phyloP scores from a whole-genome alignment of 2,329 filamentous ascomycete species.

The Thielaviopsis punctulata region DNA sequence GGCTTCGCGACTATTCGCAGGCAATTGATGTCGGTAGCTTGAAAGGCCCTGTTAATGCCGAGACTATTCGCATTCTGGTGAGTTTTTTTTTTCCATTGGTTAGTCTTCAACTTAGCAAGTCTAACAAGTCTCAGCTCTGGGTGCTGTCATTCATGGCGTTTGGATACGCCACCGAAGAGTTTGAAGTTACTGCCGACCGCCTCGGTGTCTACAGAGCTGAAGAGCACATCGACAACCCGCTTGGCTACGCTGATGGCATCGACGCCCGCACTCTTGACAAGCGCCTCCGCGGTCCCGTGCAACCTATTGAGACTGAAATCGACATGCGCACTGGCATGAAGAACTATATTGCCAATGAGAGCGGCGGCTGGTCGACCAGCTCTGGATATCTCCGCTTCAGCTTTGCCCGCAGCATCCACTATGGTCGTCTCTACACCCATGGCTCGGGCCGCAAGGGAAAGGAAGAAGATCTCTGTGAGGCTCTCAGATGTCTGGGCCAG shows the following conservation, averaged over 20 bases:
- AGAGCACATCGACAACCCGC: constrained; percentile 54
- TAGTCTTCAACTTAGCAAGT: neutral
- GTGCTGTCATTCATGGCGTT: constrained; percentile 57
- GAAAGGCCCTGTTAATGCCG: constrained; percentile 54
- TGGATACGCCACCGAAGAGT: constrained; percentile 60
- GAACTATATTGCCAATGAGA: constrained; percentile 93
- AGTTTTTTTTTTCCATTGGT: constrained; percentile 8
- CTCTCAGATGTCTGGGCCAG: constrained; percentile 58
- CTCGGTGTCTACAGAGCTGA: constrained; percentile 64
- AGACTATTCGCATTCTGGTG: constrained; percentile 59
- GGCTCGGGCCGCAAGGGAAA: constrained; percentile 40
- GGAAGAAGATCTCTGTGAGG: constrained; percentile 66
- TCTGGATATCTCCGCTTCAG: constrained; percentile 68
- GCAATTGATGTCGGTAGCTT: constrained; percentile 66
- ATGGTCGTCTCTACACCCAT: constrained; percentile 55
- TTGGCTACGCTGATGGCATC: constrained; percentile 56
- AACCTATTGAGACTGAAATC: constrained; percentile 52
- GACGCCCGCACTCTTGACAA: constrained; percentile 73
- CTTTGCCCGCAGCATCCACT: constrained; percentile 58
- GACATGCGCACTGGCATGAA: constrained; percentile 84
- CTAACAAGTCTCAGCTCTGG: constrained; percentile 10
- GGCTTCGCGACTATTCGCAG: constrained; percentile 73
- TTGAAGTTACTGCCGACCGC: constrained; percentile 61
- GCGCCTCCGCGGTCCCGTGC: constrained; percentile 65
- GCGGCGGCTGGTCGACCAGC: constrained; percentile 75